Evolutionary conservation across 495 filamentous ascomycete species (phyloP).

Genomic region (Chlorociboria aeruginascens): DNA sequence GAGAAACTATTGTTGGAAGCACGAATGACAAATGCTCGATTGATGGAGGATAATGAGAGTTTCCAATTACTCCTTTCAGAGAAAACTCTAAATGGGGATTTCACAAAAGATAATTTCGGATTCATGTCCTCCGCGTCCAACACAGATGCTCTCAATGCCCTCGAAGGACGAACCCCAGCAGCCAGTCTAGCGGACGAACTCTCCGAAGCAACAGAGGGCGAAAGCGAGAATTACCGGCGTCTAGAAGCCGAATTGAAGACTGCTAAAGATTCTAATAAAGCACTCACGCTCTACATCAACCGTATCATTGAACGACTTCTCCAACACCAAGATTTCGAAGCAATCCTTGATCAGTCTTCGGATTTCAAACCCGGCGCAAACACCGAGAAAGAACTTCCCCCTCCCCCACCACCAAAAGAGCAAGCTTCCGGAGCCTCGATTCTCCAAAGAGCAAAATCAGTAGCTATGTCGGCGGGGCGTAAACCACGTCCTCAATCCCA

Average conservation of each 20-base stretch:
- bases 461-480: constrained; percentile 33
- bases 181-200: constrained; percentile 81
- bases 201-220: constrained; percentile 47
- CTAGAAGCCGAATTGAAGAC: constrained; percentile 68
- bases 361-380: constrained; percentile 40
- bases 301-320: constrained; percentile 92
- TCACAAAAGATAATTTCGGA: constrained; percentile 60
- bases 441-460: constrained; percentile 72
- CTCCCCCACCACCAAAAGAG: constrained; percentile 57
- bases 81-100: constrained; percentile 88
- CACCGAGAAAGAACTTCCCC: constrained; percentile 78
- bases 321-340: constrained; percentile 87
- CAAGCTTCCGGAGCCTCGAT: constrained; percentile 38
- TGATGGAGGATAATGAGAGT: constrained; percentile 98
- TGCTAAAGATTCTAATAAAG: constrained; percentile 93
- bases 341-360: constrained; percentile 69
- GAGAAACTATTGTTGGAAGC: constrained; percentile 82
- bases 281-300: constrained; percentile 92
- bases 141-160: constrained; percentile 41
- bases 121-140: constrained; percentile 41
- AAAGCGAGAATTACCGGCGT: constrained; percentile 47
- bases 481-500: constrained; percentile 43
- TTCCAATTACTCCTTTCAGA: constrained; percentile 90
- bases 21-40: constrained; percentile 81
- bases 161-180: constrained; percentile 39